These are phyloP conservation scores for Arabidopsis hybrid DNA, from an alignment of 441 rosid genomes.

Conservation along the genomic window DNA sequence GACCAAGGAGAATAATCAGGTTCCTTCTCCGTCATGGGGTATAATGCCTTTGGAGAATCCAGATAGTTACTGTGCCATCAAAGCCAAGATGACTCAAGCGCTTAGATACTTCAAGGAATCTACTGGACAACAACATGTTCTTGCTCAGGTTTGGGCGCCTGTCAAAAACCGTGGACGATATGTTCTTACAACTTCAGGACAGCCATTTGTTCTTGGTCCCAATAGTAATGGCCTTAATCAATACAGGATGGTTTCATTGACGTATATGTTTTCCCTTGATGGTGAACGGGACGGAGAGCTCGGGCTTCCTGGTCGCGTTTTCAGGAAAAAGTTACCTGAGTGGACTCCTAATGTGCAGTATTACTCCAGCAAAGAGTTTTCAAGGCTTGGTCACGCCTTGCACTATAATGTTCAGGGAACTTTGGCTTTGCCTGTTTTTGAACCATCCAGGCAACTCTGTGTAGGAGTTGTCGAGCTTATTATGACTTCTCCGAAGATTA, in stretches of 20 bases:
- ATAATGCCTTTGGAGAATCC: slow-evolving; percentile 61
- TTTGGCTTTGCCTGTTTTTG: slow-evolving; percentile 93
- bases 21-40: slow-evolving; percentile 61
- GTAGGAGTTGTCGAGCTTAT: slow-evolving; percentile 93
- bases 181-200: slow-evolving; percentile 85
- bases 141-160: slow-evolving; percentile 97
- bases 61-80: slow-evolving; percentile 68
- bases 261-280: slow-evolving; percentile 76
- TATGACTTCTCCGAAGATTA: slow-evolving; percentile 84
- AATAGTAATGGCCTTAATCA: slow-evolving; percentile 73
- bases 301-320: slow-evolving; percentile 97
- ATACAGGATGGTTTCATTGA: slow-evolving; percentile 85
- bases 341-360: slow-evolving; percentile 97
- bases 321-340: slow-evolving; percentile 77
- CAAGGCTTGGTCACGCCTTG: slow-evolving; percentile 79
- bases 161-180: slow-evolving; percentile 63
- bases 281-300: slow-evolving; percentile 71
- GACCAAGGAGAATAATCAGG: slow-evolving; percentile 33
- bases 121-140: slow-evolving; percentile 81
- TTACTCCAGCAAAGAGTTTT: slow-evolving; percentile 82
- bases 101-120: slow-evolving; percentile 81
- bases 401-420: slow-evolving; percentile 79
- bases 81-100: slow-evolving; percentile 90
- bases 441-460: slow-evolving; percentile 77
- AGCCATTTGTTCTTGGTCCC: slow-evolving; percentile 88